phyloP scores from a whole-genome alignment of 345 rosid genomes.

The Eucalyptus dawsonii region DNA sequence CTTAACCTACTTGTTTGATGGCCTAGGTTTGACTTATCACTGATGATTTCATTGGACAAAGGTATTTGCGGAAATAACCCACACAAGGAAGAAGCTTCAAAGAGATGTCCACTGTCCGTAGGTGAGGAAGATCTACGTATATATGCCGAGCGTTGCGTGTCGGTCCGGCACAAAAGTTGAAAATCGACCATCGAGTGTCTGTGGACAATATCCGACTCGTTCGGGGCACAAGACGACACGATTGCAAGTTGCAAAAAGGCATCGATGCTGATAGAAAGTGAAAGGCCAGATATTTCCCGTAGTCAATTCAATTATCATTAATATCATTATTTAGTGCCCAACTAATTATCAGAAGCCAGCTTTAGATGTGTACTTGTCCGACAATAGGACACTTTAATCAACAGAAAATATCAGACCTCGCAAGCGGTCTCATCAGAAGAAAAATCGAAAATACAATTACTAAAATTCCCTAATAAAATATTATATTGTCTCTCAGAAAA shows the following conservation, averaged over 20 bases:
- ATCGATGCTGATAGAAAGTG: neutral
- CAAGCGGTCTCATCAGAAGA: neutral
- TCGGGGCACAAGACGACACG: neutral
- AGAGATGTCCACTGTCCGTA: neutral
- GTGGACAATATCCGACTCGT: neutral
- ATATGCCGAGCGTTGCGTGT: neutral
- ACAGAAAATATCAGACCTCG: neutral
- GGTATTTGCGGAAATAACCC: neutral
- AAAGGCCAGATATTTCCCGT: neutral
- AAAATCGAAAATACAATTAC: neutral
- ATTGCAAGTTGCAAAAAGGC: neutral
- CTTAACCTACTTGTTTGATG: accelerated
- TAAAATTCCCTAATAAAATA: neutral
- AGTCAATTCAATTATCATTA: neutral
- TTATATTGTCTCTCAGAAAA: neutral
- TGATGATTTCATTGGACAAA: neutral
- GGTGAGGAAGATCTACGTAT: neutral
- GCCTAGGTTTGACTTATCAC: neutral
- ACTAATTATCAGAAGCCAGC: neutral
- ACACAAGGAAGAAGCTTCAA: neutral
- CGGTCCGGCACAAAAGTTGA: neutral
- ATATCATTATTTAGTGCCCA: neutral
- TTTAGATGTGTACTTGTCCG: neutral
- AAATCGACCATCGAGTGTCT: neutral
- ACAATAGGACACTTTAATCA: neutral